Conservation (phyloP, 2,329 filamentous ascomycete genomes). For the Blastomyces silverae region DNA sequence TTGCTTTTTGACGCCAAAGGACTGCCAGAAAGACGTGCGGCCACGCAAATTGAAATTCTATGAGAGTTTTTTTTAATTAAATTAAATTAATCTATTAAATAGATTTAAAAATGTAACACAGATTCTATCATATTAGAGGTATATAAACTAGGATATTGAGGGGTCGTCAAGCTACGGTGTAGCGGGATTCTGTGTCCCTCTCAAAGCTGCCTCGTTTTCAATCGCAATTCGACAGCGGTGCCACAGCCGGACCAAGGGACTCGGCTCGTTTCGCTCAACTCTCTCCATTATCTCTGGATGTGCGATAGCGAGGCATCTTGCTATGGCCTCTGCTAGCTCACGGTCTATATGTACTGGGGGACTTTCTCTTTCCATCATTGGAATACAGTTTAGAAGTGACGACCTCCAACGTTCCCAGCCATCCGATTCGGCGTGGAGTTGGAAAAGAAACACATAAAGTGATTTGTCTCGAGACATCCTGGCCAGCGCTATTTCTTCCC, state of each 20-base stretch:
- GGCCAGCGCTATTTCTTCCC: conserved; percentile 51
- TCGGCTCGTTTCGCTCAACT: conserved; percentile 20
- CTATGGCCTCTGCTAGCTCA: conserved; percentile 45
- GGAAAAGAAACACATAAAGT: conserved; percentile 53
- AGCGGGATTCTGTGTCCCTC: background rate
- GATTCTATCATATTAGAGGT: background rate
- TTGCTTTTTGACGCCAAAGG: no score
- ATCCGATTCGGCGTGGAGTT: conserved; percentile 42
- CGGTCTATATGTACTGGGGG: conserved; percentile 45
- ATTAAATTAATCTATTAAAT: no score
- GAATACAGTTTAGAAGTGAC: conserved; percentile 48
- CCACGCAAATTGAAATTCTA: no score
- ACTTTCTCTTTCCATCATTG: conserved; percentile 54
- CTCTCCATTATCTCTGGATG: conserved; percentile 45
- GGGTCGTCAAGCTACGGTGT: background rate
- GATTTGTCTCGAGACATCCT: conserved; percentile 44
- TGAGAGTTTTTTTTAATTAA: no score
- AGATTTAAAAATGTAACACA: no score
- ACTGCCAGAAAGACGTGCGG: no score
- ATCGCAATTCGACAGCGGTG: background rate
- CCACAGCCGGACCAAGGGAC: conserved; percentile 18
- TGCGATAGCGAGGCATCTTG: conserved; percentile 50
- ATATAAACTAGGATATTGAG: background rate
- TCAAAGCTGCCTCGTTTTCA: background rate
- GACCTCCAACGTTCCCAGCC: conserved; percentile 43